Evolutionary conservation across 345 rosid species (phyloP).

Genomic region (Salix suchowensis): DNA sequence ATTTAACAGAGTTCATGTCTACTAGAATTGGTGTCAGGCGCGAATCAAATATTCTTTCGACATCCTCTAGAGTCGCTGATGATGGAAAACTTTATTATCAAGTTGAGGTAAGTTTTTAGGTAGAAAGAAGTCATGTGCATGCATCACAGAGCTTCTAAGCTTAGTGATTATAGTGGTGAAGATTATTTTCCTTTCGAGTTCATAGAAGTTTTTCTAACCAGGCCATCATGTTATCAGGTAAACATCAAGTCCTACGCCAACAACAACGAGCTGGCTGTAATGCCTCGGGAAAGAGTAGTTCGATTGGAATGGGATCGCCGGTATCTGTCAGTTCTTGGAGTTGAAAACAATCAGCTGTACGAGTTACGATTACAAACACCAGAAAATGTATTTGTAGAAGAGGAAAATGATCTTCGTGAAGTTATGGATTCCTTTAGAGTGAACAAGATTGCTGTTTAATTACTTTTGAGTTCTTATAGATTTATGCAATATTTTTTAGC

Average conservation of each 20-base stretch:
- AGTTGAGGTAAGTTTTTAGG: slow-evolving; percentile 58
- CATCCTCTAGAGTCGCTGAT: slow-evolving; percentile 81
- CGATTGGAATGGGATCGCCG: slow-evolving; percentile 87
- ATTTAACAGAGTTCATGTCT: slow-evolving; percentile 95
- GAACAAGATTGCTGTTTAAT: slow-evolving; percentile 49
- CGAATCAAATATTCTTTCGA: slow-evolving; percentile 51
- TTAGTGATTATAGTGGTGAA: neutral
- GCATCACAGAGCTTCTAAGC: neutral
- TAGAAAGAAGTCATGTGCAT: neutral
- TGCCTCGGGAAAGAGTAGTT: slow-evolving; percentile 79
- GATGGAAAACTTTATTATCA: slow-evolving; percentile 86
- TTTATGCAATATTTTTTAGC: neutral
- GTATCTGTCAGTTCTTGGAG: slow-evolving; percentile 79
- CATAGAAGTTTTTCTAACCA: neutral
- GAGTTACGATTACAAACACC: slow-evolving; percentile 89
- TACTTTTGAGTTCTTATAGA: neutral
- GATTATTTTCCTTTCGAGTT: neutral
- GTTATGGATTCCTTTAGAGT: slow-evolving; percentile 93
- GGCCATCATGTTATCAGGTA: slow-evolving; percentile 42
- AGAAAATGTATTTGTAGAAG: slow-evolving; percentile 74
- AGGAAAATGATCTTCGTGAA: slow-evolving; percentile 72
- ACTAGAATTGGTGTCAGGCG: slow-evolving; percentile 90
- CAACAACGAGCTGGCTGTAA: slow-evolving; percentile 88
- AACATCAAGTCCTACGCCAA: slow-evolving; percentile 87
- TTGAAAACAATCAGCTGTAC: slow-evolving; percentile 76